Evolutionary conservation across 2,329 filamentous ascomycete species (phyloP).

Genomic region (Scolecobasidium constrictum): DNA sequence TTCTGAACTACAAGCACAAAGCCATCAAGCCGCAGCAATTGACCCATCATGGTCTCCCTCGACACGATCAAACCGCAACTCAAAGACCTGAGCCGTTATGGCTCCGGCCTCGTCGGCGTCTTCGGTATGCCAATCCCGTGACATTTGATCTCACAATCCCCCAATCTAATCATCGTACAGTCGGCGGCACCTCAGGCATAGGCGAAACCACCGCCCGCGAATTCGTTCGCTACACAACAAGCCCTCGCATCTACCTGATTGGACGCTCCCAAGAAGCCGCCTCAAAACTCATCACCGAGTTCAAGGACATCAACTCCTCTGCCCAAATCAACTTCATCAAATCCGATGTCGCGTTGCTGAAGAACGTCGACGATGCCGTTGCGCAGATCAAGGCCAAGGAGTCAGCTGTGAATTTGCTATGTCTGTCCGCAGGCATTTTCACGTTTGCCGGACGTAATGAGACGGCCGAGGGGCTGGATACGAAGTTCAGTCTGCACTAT

Average conservation of each 20-base stretch:
- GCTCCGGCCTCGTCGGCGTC: conserved; percentile 20
- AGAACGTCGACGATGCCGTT: conserved; percentile 31
- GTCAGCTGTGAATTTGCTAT: conserved; percentile 42
- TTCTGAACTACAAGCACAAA: no score
- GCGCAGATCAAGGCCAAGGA: conserved; percentile 40
- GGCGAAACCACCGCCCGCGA: conserved; percentile 32
- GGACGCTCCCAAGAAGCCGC: conserved; percentile 30
- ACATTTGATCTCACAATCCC: no score
- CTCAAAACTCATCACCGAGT: conserved; percentile 23
- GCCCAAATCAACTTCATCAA: conserved; percentile 29
- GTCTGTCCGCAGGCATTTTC: conserved; percentile 41
- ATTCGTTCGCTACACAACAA: conserved; percentile 26
- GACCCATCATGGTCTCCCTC: conserved; percentile 8
- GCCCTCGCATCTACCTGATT: conserved; percentile 31
- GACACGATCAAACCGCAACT: conserved; percentile 8
- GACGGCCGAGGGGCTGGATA: conserved; percentile 25
- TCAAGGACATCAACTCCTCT: conserved; percentile 25
- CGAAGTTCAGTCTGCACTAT: conserved; percentile 21
- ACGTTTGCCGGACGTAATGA: conserved; percentile 24
- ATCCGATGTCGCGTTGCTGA: conserved; percentile 28
- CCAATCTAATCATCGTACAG: no score
- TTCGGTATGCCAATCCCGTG: conserved; percentile 20
- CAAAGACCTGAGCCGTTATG: conserved; percentile 1
- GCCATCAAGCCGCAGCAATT: no score
- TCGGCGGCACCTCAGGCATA: conserved; percentile 36